phyloP scores from a whole-genome alignment of 2,329 filamentous ascomycete species.

The Westerdykella ornata region DNA sequence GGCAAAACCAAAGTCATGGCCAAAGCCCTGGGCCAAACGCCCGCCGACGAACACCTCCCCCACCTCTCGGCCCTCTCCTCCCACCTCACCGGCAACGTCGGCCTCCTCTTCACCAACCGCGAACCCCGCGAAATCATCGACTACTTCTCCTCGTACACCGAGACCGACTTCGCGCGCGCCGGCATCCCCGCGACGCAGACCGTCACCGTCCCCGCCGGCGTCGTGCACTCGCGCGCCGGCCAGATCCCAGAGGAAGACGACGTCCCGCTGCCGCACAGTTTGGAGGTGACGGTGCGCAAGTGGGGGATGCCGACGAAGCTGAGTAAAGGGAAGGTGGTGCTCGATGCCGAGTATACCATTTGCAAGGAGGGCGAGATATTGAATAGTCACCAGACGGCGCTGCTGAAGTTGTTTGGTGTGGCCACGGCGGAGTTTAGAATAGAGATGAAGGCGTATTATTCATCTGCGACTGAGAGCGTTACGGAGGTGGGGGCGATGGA shows the following conservation, averaged over 20 bases:
- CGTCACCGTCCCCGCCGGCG: conserved; percentile 76
- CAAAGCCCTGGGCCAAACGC: conserved; percentile 75
- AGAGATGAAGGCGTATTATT: conserved; percentile 60
- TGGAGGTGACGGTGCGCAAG: conserved; percentile 85
- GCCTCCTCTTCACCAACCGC: conserved; percentile 84
- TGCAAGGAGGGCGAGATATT: conserved; percentile 80
- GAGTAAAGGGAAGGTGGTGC: conserved; percentile 77
- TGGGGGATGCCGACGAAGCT: conserved; percentile 85
- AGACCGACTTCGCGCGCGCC: conserved; percentile 86
- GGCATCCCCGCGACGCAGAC: conserved; percentile 66
- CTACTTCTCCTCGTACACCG: conserved; percentile 66
- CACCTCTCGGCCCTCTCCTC: conserved; percentile 64
- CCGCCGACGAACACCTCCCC: conserved; percentile 72
- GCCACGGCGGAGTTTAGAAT: conserved; percentile 88
- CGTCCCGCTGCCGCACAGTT: conserved; percentile 74
- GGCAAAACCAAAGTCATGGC: conserved; percentile 99
- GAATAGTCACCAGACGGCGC: conserved; percentile 84
- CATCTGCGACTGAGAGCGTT: conserved; percentile 24
- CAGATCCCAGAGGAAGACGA: conserved; percentile 76
- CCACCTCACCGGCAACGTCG: conserved; percentile 74
- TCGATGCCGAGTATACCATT: conserved; percentile 66
- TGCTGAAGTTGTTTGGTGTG: conserved; percentile 90
- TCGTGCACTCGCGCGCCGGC: conserved; percentile 70
- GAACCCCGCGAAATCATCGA: conserved; percentile 57
- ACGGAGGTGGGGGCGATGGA: conserved; percentile 51